Evolutionary conservation across 2,329 filamentous ascomycete genomes (phyloP), one percentile per base, ranked within the genome.

Genomic region (Thielaviopsis euricoi): DNA sequence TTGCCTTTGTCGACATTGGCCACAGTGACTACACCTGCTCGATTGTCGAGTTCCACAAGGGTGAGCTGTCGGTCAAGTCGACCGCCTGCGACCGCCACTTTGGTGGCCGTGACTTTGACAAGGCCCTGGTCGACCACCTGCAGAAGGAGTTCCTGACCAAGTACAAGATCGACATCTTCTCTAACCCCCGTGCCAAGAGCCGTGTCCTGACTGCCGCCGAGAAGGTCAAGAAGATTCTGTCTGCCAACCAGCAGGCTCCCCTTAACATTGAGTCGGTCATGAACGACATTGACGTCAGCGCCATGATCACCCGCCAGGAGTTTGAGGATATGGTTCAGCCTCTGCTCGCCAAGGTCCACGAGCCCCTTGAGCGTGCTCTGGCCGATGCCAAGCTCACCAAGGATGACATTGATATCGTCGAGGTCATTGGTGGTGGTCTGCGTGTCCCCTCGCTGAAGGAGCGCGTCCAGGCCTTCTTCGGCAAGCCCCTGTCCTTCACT

Each of bases 201-300:
- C 89, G 93, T 70, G 87, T 94, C 65, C 80, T 87, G 49, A 83
- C 89, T 62, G 89, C 87, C 59, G 89, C 90, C 58, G 93, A 98
- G 80, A 96, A 95, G 80, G 76, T 95, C 69, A 98, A 98, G 85
- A 97, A 97, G 83, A 85, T 97, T 58, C 78, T 98, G 58, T 97
- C 91, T 40, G 93, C 93, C 69, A 97, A 97, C 76, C 86, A 90
- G 65, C 81, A 86, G 68, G 89, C 91, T 19, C 89, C 91, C 54
- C 74, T 98, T 71, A 97, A 90, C 78, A 94, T 98, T 67, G 93
- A 98, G 77, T 96, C 90, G 40, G 78, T 98, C 65, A 97, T 98
- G 90, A 94, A 97, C 73, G 93, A 98, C 70, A 77, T 95, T 62
- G 93, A 98, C 70, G 93, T 95, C 43, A 82, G 81, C 57, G 77